phyloP scores from a whole-genome alignment of 305 asterid genomes.

The Rubia tinctorum region DNA sequence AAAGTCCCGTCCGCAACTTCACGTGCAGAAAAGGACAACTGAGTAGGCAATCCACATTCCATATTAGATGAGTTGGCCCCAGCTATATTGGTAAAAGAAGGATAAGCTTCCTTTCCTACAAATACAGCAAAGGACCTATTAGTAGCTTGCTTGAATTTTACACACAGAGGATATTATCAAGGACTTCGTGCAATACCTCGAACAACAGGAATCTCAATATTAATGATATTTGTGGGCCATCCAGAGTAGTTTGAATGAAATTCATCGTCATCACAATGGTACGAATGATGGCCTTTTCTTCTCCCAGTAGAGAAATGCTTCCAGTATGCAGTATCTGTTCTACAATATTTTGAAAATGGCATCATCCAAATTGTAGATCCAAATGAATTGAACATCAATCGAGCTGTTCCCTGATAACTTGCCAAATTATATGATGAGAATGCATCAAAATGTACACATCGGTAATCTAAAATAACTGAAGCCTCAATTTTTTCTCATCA shows the following conservation, averaged over 20 bases:
- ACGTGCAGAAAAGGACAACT: constrained; percentile 92
- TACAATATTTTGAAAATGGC: constrained; percentile 93
- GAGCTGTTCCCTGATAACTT: constrained; percentile 98
- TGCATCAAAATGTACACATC: constrained; percentile 33
- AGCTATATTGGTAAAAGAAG: constrained; percentile 57
- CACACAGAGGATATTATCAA: constrained; percentile 19
- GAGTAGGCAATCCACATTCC: constrained; percentile 88
- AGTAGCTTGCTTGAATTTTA: constrained; percentile 18
- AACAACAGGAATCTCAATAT: constrained; percentile 76
- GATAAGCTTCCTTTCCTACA: constrained; percentile 80
- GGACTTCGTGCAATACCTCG: constrained; percentile 50
- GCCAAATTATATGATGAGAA: constrained; percentile 45
- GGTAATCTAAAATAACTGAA: constrained; percentile 19
- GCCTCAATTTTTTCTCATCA: background rate
- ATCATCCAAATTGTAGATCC: constrained; percentile 95
- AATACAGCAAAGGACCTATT: constrained; percentile 25
- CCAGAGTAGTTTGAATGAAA: constrained; percentile 79
- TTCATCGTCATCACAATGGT: constrained; percentile 72
- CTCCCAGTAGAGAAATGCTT: constrained; percentile 67
- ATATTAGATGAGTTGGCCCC: constrained; percentile 53
- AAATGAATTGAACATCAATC: constrained; percentile 95
- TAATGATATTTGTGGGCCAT: constrained; percentile 94
- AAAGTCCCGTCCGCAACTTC: constrained; percentile 93
- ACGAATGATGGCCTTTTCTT: constrained; percentile 53
- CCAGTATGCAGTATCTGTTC: constrained; percentile 63